Evolutionary conservation across 371 early-diverging fungal genomes (phyloP).

Genomic region (Basidiobolus meristosporus): DNA sequence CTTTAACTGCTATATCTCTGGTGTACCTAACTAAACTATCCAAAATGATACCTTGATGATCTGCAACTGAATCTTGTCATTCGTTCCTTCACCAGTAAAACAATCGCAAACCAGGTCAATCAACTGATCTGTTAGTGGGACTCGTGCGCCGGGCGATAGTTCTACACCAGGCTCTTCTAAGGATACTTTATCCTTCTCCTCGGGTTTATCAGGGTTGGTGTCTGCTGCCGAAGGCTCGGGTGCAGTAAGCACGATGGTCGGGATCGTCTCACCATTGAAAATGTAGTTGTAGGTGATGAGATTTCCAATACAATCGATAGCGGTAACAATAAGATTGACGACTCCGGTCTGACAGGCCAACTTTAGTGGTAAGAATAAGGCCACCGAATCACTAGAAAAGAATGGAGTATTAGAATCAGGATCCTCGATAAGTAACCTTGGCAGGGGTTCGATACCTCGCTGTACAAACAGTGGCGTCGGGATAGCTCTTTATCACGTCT

Average conservation of each 20-base stretch:
- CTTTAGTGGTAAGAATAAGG: slow-evolving; percentile 37
- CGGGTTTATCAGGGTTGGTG: background rate
- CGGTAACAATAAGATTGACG: slow-evolving; percentile 23
- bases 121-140: slow-evolving; percentile 20
- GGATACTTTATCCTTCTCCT: slow-evolving; percentile 2
- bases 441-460: too few species aligned
- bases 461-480: too few species aligned
- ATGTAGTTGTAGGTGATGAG: slow-evolving; percentile 53
- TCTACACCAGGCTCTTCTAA: background rate
- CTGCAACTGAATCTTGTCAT: slow-evolving; percentile 53
- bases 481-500: too few species aligned
- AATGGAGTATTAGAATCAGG: too few species aligned
- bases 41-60: slow-evolving; percentile 34
- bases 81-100: slow-evolving; percentile 43
- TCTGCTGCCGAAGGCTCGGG: slow-evolving; percentile 7
- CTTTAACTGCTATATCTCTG: background rate
- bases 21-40: slow-evolving; percentile 3
- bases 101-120: slow-evolving; percentile 32
- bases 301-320: slow-evolving; percentile 52
- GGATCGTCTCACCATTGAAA: slow-evolving; percentile 6
- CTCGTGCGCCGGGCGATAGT: too few species aligned
- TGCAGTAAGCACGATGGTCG: background rate
- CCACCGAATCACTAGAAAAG: too few species aligned
- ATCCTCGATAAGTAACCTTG: too few species aligned
- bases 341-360: slow-evolving; percentile 29